Percentiles rank a stretch among this genome's conserved stretches.
These are phyloP conservation scores for Podospora fimiseda DNA, from an alignment of 495 filamentous ascomycete genomes.

Conservation along the genomic window DNA sequence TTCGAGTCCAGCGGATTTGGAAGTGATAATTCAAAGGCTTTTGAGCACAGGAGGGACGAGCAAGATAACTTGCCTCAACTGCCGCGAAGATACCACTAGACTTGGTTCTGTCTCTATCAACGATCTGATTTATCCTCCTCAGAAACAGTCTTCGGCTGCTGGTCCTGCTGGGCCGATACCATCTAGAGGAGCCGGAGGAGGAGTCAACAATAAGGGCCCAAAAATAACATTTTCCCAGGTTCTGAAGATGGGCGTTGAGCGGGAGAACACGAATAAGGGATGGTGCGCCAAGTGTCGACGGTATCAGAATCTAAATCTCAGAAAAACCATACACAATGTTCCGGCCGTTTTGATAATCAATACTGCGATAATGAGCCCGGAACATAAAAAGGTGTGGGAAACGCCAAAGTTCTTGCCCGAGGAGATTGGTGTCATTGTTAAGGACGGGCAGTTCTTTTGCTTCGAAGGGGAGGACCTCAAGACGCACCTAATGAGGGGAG, in stretches of 20 bases:
- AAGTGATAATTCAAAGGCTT: slow-evolving; percentile 21
- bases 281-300: slow-evolving; percentile 86
- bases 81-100: slow-evolving; percentile 67
- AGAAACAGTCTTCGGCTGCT: slow-evolving; percentile 19
- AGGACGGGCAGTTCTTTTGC: slow-evolving; percentile 76
- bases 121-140: slow-evolving; percentile 72
- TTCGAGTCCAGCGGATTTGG: slow-evolving; percentile 7
- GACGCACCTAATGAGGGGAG: slow-evolving; percentile 54
- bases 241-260: slow-evolving; percentile 78
- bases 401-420: slow-evolving; percentile 85
- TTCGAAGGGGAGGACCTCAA: slow-evolving; percentile 83
- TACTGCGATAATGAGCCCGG: slow-evolving; percentile 60
- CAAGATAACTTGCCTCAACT: slow-evolving; percentile 73
- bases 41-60: slow-evolving; percentile 39
- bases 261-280: slow-evolving; percentile 71
- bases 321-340: slow-evolving; percentile 71
- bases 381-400: slow-evolving; percentile 75
- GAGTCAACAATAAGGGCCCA: slow-evolving; percentile 46
- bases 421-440: slow-evolving; percentile 81
- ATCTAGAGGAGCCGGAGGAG: too few relatives aligned
- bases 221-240: slow-evolving; percentile 69
- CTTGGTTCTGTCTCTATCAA: slow-evolving; percentile 65
- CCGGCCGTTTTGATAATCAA: slow-evolving; percentile 83
- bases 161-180: too few relatives aligned
- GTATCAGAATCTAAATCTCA: slow-evolving; percentile 73